These are phyloP conservation scores for Ascochyta lentis DNA, from an alignment of 2,329 filamentous ascomycete genomes.

Conservation along the genomic window DNA sequence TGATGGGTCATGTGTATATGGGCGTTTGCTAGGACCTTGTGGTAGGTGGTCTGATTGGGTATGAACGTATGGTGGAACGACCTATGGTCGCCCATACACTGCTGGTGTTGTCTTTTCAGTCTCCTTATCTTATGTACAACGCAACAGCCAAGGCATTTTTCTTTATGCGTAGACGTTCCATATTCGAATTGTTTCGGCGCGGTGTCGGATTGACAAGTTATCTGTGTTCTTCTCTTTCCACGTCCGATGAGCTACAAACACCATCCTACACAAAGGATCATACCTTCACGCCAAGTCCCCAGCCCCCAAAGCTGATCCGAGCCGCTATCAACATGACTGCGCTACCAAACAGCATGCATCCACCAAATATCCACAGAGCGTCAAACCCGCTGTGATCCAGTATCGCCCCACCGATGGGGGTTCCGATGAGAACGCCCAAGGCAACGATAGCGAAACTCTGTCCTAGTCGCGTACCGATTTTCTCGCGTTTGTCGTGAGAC, in stretches of 20 bases:
- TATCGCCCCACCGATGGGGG: slow-evolving; percentile 64
- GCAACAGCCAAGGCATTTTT: not conserved
- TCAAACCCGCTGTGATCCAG: slow-evolving; percentile 53
- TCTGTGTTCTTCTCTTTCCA: not conserved
- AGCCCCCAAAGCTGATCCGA: slow-evolving; percentile 36
- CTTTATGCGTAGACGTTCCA: not conserved
- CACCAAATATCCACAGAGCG: slow-evolving; percentile 55
- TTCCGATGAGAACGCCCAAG: slow-evolving; percentile 62
- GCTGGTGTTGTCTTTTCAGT: not conserved
- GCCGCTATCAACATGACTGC: slow-evolving; percentile 27
- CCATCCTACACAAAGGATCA: slow-evolving; percentile 2
- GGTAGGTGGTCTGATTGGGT: not conserved
- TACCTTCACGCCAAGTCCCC: slow-evolving; percentile 33
- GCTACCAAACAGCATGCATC: slow-evolving; percentile 37
- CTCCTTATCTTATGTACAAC: not conserved
- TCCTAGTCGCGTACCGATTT: slow-evolving; percentile 61
- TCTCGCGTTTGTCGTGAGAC: slow-evolving; percentile 50
- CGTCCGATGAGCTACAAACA: not conserved
- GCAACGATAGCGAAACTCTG: slow-evolving; percentile 61
- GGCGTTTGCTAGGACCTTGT: slow-evolving; percentile 2
- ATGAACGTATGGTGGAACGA: not conserved
- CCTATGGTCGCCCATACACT: slow-evolving; percentile 7
- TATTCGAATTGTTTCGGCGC: too few species aligned
- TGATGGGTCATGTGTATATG: slow-evolving; percentile 3
- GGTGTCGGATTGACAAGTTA: too few species aligned